Percentiles rank a stretch among this genome's conserved stretches.
These are phyloP conservation scores for Ganoderma sp. DNA, from an alignment of 1,284 basidiomycete species.

Conservation along the genomic window DNA sequence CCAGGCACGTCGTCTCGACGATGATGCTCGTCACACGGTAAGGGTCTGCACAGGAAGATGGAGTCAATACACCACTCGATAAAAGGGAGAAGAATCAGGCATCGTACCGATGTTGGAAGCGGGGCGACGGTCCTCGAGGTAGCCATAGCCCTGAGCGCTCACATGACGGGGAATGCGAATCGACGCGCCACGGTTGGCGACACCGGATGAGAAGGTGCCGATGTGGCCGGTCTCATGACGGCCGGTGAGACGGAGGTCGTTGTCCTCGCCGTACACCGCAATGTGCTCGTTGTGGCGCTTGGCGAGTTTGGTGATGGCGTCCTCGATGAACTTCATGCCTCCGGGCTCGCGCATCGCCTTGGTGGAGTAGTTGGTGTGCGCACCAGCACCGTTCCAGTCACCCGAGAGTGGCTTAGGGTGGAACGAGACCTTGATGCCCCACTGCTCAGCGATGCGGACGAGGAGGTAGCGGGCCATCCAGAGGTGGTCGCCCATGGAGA, in stretches of 20 bases:
- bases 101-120: slow-evolving; percentile 95
- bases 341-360: slow-evolving; percentile 91
- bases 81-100: slow-evolving; percentile 6
- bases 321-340: slow-evolving; percentile 94
- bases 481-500: slow-evolving; percentile 98
- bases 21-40: slow-evolving; percentile 91
- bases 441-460: slow-evolving; percentile 94
- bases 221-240: slow-evolving; percentile 98
- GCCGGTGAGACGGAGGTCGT: slow-evolving; percentile 92
- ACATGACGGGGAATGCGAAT: slow-evolving; percentile 95
- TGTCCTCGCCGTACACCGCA: slow-evolving; percentile 96
- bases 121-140: slow-evolving; percentile 95
- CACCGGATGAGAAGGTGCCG: slow-evolving; percentile 89
- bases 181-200: slow-evolving; percentile 98
- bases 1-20: slow-evolving; percentile 85
- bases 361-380: slow-evolving; percentile 95
- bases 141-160: slow-evolving; percentile 90
- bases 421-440: slow-evolving; percentile 98
- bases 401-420: slow-evolving; percentile 98
- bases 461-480: slow-evolving; percentile 97
- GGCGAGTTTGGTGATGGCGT: slow-evolving; percentile 89
- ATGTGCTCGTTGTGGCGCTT: slow-evolving; percentile 91
- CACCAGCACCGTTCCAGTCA: slow-evolving; percentile 99
- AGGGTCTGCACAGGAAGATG: slow-evolving; percentile 61
- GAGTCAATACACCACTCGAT: slow-evolving; percentile 11